A percentile compares a stretch with the other conserved stretches of the same genome.
phyloP scores from a whole-genome alignment of 179 eudicot species.

The Dionaea muscipula region DNA sequence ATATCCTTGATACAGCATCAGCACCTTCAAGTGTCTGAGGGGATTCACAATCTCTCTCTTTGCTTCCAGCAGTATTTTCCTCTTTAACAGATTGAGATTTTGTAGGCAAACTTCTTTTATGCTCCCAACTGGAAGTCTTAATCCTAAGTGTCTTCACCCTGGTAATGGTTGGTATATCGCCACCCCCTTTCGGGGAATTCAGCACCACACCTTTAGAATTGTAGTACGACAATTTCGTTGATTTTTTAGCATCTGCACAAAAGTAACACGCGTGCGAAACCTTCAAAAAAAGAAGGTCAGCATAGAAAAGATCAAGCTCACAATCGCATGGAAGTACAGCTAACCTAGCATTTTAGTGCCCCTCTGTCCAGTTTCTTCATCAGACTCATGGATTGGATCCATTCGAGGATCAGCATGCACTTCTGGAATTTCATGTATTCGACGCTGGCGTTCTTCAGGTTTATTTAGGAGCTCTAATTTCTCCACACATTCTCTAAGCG shows the following conservation, averaged over 20 bases:
- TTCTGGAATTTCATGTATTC: slow-evolving; percentile 71
- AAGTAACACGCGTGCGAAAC: background rate
- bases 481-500: slow-evolving; percentile 93
- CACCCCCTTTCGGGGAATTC: slow-evolving; percentile 23
- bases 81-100: slow-evolving; percentile 20
- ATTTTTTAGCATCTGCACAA: slow-evolving; percentile 31
- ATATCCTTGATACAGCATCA: slow-evolving; percentile 4
- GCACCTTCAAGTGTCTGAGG: slow-evolving; percentile 16
- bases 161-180: slow-evolving; percentile 16
- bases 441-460: slow-evolving; percentile 77
- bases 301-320: background rate
- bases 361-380: slow-evolving; percentile 48
- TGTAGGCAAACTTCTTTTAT: slow-evolving; percentile 16
- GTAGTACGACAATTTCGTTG: slow-evolving; percentile 22
- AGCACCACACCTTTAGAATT: slow-evolving; percentile 24
- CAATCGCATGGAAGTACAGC: background rate
- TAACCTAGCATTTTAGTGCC: slow-evolving; percentile 60
- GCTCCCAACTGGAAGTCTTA: slow-evolving; percentile 16
- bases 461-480: slow-evolving; percentile 72
- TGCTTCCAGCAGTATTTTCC: slow-evolving; percentile 22
- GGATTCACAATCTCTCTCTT: slow-evolving; percentile 12
- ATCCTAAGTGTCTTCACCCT: slow-evolving; percentile 14
- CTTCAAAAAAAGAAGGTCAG: background rate
- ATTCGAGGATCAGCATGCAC: slow-evolving; percentile 90
- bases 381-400: slow-evolving; percentile 86